Conservation (phyloP, 2,329 filamentous ascomycete genomes). For the Penicillium sp. region DNA sequence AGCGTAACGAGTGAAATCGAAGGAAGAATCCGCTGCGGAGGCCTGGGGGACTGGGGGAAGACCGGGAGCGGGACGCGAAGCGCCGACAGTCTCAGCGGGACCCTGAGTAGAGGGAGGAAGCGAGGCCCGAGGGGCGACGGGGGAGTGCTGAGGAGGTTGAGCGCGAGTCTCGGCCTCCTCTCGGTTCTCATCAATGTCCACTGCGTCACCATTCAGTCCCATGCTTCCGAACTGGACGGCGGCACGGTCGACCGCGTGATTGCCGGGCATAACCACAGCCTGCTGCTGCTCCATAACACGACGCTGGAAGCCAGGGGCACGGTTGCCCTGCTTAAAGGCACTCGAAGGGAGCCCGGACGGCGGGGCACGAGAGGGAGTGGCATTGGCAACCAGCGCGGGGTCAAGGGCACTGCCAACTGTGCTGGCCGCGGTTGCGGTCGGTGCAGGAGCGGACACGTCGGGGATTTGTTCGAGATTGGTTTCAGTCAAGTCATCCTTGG, state of each 20-base stretch:
- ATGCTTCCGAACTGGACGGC: slow-evolving; percentile 96
- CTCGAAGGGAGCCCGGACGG: slow-evolving; percentile 75
- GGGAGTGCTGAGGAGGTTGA: slow-evolving; percentile 90
- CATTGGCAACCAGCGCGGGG: slow-evolving; percentile 57
- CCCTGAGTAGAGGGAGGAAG: slow-evolving; percentile 65
- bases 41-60: slow-evolving; percentile 60
- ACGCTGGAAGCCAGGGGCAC: slow-evolving; percentile 77
- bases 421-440: slow-evolving; percentile 81
- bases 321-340: slow-evolving; percentile 70
- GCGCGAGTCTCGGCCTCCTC: slow-evolving; percentile 93
- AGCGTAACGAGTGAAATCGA: slow-evolving; percentile 56
- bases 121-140: slow-evolving; percentile 79
- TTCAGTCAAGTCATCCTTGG: slow-evolving; percentile 81
- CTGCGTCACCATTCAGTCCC: slow-evolving; percentile 70
- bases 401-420: slow-evolving; percentile 85
- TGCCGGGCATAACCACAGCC: slow-evolving; percentile 95
- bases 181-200: slow-evolving; percentile 86
- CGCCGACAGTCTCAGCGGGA: slow-evolving; percentile 41
- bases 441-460: slow-evolving; percentile 72
- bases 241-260: slow-evolving; percentile 88
- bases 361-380: slow-evolving; percentile 55
- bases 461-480: slow-evolving; percentile 88
- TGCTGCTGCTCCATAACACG: slow-evolving; percentile 92
- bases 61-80: slow-evolving; percentile 60
- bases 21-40: slow-evolving; percentile 48